Percentiles rank a stretch among this genome's conserved stretches.
phyloP scores from a whole-genome alignment of 352 stramenopile genomes.

The Pythium dissotocum region DNA sequence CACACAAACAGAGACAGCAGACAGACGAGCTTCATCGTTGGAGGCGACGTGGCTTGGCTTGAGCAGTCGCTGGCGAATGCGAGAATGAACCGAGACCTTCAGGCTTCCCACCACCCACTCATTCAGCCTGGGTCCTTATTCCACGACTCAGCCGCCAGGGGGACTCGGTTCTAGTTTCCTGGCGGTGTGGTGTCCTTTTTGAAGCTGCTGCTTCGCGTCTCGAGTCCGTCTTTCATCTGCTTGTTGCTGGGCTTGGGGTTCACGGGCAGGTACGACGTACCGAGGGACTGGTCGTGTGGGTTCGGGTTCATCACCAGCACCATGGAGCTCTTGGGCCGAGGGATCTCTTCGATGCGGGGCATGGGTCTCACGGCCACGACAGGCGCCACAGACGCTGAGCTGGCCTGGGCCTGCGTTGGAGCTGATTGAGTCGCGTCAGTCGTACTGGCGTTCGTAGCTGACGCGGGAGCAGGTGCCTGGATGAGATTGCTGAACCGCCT shows the following conservation, averaged over 20 bases:
- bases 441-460: background rate
- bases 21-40: no score
- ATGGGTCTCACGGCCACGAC: background rate
- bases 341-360: constrained; percentile 10
- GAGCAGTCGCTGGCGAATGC: no score
- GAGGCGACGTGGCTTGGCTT: no score
- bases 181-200: constrained; percentile 10
- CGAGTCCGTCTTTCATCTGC: background rate
- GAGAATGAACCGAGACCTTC: no score
- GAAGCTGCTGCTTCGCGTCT: background rate
- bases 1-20: no score
- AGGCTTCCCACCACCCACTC: no score
- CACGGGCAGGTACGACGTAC: constrained; percentile 29
- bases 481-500: constrained; percentile 56
- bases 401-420: constrained; percentile 3
- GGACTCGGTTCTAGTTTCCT: background rate
- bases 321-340: constrained; percentile 23
- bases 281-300: constrained; percentile 29
- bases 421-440: background rate
- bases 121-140: no score
- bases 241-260: constrained; percentile 21
- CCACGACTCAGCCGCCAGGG: no score
- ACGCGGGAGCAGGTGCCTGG: constrained; percentile 21
- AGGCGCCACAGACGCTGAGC: constrained; percentile 24
- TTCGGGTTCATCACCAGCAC: constrained; percentile 31